phyloP scores from a whole-genome alignment of 2,329 filamentous ascomycete species.

The Aspergillus spinulosporus region DNA sequence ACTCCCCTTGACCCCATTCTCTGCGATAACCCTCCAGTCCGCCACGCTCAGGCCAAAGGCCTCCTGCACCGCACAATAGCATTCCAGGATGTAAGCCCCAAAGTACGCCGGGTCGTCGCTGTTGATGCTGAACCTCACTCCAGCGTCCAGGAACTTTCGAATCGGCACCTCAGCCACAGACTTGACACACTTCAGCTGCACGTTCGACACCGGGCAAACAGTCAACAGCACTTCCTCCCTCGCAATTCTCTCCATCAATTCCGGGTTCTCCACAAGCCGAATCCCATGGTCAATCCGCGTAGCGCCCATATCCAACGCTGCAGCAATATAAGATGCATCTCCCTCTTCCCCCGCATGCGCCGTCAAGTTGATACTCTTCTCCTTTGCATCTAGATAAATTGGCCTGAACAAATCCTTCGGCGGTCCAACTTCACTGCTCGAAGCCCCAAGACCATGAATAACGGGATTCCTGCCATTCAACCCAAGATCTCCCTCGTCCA shows the following conservation, averaged over 20 bases:
- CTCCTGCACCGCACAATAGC: conserved; percentile 74
- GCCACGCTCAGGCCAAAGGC: conserved; percentile 61
- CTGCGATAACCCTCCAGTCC: conserved; percentile 69
- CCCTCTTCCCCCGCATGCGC: conserved; percentile 77
- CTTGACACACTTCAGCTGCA: conserved; percentile 59
- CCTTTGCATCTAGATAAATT: conserved; percentile 58
- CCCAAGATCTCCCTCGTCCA: conserved; percentile 32
- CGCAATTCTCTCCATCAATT: conserved; percentile 60
- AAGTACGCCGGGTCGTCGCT: conserved; percentile 76
- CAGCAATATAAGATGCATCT: conserved; percentile 64
- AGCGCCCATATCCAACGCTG: conserved; percentile 64
- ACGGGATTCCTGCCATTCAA: conserved; percentile 48
- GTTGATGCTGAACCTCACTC: conserved; percentile 70
- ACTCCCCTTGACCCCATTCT: conserved; percentile 64
- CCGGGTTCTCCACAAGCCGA: conserved; percentile 60
- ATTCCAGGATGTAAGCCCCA: conserved; percentile 71
- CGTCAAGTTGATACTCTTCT: conserved; percentile 61
- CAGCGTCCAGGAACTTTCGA: conserved; percentile 61
- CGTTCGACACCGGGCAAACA: conserved; percentile 73
- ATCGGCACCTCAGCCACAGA: conserved; percentile 61
- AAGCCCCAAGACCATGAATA: conserved; percentile 66
- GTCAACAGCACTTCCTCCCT: conserved; percentile 62
- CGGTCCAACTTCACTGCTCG: conserved; percentile 60
- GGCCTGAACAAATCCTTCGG: conserved; percentile 61
- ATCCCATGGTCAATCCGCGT: conserved; percentile 75